Conservation (phyloP, 371 early-diverging fungal genomes). For the Mucor velutinosus region DNA sequence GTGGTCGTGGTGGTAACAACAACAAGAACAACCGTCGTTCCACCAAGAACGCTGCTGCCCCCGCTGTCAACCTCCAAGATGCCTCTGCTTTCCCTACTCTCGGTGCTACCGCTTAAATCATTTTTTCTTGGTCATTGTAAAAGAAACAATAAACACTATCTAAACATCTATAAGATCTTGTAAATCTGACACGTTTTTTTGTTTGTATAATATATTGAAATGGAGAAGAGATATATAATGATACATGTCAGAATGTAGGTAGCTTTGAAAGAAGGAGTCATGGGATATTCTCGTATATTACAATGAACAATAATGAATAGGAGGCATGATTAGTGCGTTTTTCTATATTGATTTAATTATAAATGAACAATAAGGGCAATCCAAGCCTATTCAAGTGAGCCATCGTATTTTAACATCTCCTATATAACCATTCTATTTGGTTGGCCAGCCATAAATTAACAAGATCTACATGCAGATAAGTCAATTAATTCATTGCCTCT, state of each 20-base stretch:
- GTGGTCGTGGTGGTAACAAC: slow-evolving; percentile 33
- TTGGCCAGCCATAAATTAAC: slow-evolving; percentile 16
- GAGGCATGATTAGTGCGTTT: not conserved
- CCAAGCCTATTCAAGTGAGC: not conserved
- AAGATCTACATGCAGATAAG: slow-evolving; percentile 20
- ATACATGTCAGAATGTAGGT: not conserved
- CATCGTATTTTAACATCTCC: not conserved
- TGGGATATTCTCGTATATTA: not conserved
- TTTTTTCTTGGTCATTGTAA: not conserved
- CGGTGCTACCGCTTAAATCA: slow-evolving; percentile 52
- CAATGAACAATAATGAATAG: not conserved
- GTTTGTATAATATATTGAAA: not conserved
- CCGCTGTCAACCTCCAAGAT: slow-evolving; percentile 73
- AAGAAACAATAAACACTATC: not conserved
- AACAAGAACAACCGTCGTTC: slow-evolving; percentile 42
- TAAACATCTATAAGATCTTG: not conserved
- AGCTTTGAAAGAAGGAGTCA: not conserved
- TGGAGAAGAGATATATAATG: not conserved
- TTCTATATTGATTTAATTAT: not conserved
- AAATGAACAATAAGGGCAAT: not conserved
- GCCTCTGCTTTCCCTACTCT: slow-evolving; percentile 77
- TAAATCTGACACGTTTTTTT: not conserved
- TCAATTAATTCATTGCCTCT: not conserved
- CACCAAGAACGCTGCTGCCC: slow-evolving; percentile 40
- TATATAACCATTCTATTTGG: not conserved